These are phyloP conservation scores for Xanthoparmelia taractica DNA, from an alignment of 495 filamentous ascomycete genomes.

Conservation along the genomic window DNA sequence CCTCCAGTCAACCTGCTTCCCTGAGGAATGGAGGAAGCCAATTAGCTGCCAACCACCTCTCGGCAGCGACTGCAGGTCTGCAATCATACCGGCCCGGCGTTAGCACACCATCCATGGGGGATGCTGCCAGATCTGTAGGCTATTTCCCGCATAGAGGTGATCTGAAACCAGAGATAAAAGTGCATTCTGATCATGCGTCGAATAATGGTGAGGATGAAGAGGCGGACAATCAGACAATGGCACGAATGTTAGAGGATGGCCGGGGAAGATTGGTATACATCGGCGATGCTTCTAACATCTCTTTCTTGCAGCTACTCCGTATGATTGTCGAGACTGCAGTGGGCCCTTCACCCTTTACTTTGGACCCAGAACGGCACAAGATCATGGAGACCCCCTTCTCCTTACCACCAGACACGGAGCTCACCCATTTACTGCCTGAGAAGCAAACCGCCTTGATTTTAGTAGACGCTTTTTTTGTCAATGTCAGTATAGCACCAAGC, in stretches of 20 bases:
- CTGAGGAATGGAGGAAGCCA: background rate
- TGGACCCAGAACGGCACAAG: constrained; percentile 59
- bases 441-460: constrained; percentile 46
- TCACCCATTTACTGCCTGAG: constrained; percentile 48
- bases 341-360: constrained; percentile 58
- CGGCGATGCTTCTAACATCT: constrained; percentile 64
- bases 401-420: constrained; percentile 37
- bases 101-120: background rate
- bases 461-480: constrained; percentile 52
- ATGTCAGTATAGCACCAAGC: constrained; percentile 34
- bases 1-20: background rate
- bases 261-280: constrained; percentile 56
- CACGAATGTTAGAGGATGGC: constrained; percentile 53
- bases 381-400: constrained; percentile 56
- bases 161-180: constrained; percentile 4
- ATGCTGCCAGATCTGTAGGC: constrained; percentile 4
- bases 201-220: constrained; percentile 48
- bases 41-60: background rate
- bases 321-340: constrained; percentile 62
- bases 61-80: background rate
- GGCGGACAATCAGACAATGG: constrained; percentile 47
- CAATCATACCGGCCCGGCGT: background rate
- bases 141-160: background rate
- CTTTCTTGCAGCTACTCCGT: constrained; percentile 63
- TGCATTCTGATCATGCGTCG: constrained; percentile 26